These are phyloP conservation scores for Pseudohyphozyma bogoriensis DNA, from an alignment of 768 basidiomycete species.

Conservation along the genomic window DNA sequence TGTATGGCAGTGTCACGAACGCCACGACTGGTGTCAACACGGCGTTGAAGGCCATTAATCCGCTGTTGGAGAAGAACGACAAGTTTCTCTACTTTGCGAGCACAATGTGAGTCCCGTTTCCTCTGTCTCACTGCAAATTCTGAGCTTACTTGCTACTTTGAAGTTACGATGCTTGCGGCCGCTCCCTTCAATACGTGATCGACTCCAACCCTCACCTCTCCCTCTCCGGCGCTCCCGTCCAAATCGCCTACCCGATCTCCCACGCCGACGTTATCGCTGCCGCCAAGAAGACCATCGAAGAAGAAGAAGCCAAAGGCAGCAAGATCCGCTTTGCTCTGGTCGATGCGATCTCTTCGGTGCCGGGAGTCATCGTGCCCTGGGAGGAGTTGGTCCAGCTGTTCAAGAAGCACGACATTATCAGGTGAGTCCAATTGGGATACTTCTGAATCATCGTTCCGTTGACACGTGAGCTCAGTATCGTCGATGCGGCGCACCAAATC, in stretches of 20 bases:
- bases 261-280: conserved; percentile 12
- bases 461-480: conserved; percentile 26
- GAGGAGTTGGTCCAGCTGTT: conserved; percentile 34
- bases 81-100: conserved; percentile 20
- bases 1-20: conserved; percentile 9
- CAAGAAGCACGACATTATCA: conserved; percentile 34
- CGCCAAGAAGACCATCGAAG: conserved; percentile 8
- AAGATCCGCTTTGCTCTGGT: conserved; percentile 35
- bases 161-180: conserved; percentile 24
- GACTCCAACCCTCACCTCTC: conserved; percentile 20
- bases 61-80: conserved; percentile 27
- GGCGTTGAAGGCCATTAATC: conserved; percentile 13
- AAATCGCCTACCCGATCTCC: conserved; percentile 21
- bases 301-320: conserved; percentile 10
- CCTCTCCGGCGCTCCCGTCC: conserved; percentile 20
- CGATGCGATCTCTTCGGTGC: conserved; percentile 37
- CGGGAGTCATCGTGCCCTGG: conserved; percentile 37
- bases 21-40: conserved; percentile 28
- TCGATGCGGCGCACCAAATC: conserved; percentile 42
- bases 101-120: conserved; percentile 11
- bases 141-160: not conserved
- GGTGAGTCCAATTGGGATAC: not conserved
- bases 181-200: conserved; percentile 19
- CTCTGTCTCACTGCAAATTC: not conserved
- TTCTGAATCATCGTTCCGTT: not conserved